Evolutionary conservation across 1,284 basidiomycete species (phyloP).

Genomic region (Ustilago xerochloae): DNA sequence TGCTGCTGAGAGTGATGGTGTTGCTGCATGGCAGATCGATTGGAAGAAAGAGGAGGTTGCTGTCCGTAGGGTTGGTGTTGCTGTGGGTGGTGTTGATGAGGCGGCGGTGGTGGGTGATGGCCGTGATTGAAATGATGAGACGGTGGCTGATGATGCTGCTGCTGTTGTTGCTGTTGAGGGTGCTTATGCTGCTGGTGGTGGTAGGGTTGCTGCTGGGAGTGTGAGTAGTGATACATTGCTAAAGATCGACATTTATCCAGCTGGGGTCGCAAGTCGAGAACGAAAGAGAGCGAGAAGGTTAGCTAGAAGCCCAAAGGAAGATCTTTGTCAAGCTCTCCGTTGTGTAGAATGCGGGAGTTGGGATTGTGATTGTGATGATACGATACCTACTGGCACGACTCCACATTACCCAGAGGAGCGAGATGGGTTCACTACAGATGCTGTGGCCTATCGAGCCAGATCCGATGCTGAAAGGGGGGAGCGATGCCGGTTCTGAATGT

Average conservation of each 20-base stretch:
- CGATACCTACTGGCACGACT: neutral
- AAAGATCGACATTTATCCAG: conserved; percentile 41
- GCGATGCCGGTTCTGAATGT: no score
- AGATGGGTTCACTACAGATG: neutral
- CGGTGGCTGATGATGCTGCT: conserved; percentile 19
- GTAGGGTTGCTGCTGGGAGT: conserved; percentile 38
- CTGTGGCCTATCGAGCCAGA: neutral
- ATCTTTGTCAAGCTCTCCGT: neutral
- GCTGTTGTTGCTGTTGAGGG: conserved; percentile 14
- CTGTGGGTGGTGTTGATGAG: conserved; percentile 24
- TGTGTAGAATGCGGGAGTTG: neutral
- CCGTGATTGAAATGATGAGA: conserved; percentile 13
- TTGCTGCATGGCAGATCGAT: conserved; percentile 32
- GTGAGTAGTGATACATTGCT: conserved; percentile 50
- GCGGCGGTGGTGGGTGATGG: conserved; percentile 10
- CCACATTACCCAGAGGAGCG: neutral
- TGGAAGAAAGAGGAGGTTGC: conserved; percentile 9
- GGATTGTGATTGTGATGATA: neutral
- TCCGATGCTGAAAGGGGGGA: no score
- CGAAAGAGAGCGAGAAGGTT: neutral
- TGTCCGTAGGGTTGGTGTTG: conserved; percentile 5
- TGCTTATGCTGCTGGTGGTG: conserved; percentile 40
- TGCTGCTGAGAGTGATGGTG: conserved; percentile 31
- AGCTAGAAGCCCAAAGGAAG: neutral
- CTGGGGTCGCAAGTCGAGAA: neutral